phyloP scores from a whole-genome alignment of 768 basidiomycete genomes.

The Russula abietina region DNA sequence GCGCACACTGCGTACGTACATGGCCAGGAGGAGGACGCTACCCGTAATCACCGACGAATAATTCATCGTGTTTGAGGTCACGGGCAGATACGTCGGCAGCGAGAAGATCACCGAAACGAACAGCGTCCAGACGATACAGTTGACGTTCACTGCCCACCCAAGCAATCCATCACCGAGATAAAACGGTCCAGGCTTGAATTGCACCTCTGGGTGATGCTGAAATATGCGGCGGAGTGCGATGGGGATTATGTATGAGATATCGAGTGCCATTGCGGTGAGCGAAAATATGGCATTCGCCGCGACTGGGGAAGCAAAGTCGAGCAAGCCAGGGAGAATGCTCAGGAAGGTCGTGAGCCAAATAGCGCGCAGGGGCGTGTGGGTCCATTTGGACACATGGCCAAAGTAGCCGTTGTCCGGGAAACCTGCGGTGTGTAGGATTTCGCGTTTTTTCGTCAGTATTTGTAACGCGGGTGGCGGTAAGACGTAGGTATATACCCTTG shows the following conservation, averaged over 20 bases:
- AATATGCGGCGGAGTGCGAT: conserved; percentile 67
- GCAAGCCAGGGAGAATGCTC: conserved; percentile 62
- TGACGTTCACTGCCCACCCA: conserved; percentile 54
- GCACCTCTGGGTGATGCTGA: conserved; percentile 70
- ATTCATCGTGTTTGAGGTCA: conserved; percentile 71
- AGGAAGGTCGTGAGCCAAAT: conserved; percentile 68
- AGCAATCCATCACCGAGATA: conserved; percentile 69
- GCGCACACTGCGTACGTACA: conserved; percentile 24
- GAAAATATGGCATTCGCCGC: conserved; percentile 81
- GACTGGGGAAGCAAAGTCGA: conserved; percentile 70
- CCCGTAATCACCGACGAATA: conserved; percentile 57
- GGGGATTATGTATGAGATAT: conserved; percentile 77
- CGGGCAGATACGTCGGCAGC: conserved; percentile 62
- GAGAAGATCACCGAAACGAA: conserved; percentile 69
- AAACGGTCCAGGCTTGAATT: conserved; percentile 82
- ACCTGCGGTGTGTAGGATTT: conserved; percentile 33
- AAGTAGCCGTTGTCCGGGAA: conserved; percentile 78
- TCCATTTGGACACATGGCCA: conserved; percentile 53
- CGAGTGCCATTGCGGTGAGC: conserved; percentile 71
- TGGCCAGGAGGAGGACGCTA: conserved; percentile 32
- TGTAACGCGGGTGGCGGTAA: background rate
- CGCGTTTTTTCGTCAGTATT: background rate
- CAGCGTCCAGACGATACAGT: conserved; percentile 64
- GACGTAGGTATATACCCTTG: conserved; percentile 40
- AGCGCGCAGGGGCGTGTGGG: conserved; percentile 70